Conservation (phyloP, 2,329 filamentous ascomycete genomes). For the Diaporthe ilicicola region DNA sequence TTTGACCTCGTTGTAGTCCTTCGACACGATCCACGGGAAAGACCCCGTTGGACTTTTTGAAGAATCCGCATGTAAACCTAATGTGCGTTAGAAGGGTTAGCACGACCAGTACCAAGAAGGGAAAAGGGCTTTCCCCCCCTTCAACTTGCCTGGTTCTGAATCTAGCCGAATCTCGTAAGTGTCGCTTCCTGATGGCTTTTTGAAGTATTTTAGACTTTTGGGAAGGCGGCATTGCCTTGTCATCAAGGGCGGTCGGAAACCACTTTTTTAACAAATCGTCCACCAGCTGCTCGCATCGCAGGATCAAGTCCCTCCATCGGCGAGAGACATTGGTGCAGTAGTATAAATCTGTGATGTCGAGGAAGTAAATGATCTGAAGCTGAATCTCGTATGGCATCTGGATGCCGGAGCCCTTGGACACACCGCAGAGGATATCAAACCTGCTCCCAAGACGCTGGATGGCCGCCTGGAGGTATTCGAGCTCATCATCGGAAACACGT, state of each 20-base stretch:
- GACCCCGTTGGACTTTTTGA: background rate
- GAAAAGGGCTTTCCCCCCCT: no score
- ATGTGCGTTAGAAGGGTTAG: background rate
- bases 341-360: slow-evolving; percentile 17
- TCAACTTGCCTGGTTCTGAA: slow-evolving; percentile 6
- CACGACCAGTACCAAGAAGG: background rate
- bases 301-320: slow-evolving; percentile 3
- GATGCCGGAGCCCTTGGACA: background rate
- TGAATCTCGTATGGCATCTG: slow-evolving; percentile 15
- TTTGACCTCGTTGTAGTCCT: slow-evolving; percentile 2
- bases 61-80: background rate
- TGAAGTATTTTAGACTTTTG: background rate
- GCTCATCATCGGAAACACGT: slow-evolving; percentile 8
- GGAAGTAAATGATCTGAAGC: slow-evolving; percentile 2
- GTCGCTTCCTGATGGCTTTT: background rate
- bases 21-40: background rate
- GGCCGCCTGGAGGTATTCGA: background rate
- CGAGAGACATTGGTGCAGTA: slow-evolving; percentile 18
- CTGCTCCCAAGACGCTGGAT: background rate
- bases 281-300: background rate
- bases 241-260: background rate
- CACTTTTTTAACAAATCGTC: background rate
- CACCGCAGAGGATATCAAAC: slow-evolving; percentile 5
- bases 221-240: background rate
- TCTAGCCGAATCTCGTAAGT: background rate